Base-by-base conservation (phyloP, 768 basidiomycete species). In the Jaapia argillacea region DNA sequence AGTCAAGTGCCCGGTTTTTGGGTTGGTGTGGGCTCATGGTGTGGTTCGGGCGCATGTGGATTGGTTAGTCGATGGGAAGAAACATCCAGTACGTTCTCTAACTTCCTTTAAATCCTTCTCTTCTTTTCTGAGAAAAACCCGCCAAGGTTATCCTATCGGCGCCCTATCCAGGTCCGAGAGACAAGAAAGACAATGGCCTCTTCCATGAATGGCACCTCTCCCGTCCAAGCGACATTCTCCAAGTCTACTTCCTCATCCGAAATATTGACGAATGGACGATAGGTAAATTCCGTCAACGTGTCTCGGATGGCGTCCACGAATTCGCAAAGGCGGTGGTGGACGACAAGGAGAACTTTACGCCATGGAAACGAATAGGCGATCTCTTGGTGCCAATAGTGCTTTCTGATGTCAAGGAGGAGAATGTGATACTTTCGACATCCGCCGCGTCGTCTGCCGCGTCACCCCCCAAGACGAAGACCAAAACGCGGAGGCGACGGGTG, bases 261-360 rank as follows among this genome's bases (percentile, higher is more conserved):
- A 74, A 77, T 45, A 68, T 77, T 40, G 76, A 78, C 44, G 44
- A 40, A 6, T 79, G 72, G 74, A 77, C 75, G 1, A 59, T 60
- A 20, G 55, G 58, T 25, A 55, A 57, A 12, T 78, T 78, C 51
- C 54, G 60, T 14, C 49, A 64, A 7, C 62, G 62, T 31, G 58
- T 74, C 28, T 53, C 61, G 6, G 41, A 51, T 4, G 76, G 74
- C 6, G 54, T 74, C 40, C 45, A 62, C 3, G 49, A 56, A 23
- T 52, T 74, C 45, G 51, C 58, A 36, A 52, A 67, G 24, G 61
- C 48, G 22, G 59, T 72, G 36, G 53, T 59, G 4, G 47, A 55
- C 5, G 54, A 61, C 35, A 54, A 57, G 4, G 56, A 60, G 27
- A 43, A 49, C 10, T 74, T 69, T 49, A 52, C 55, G 24, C 68